phyloP scores from a whole-genome alignment of 352 stramenopile genomes.

The Phytophthora cryptogea region DNA sequence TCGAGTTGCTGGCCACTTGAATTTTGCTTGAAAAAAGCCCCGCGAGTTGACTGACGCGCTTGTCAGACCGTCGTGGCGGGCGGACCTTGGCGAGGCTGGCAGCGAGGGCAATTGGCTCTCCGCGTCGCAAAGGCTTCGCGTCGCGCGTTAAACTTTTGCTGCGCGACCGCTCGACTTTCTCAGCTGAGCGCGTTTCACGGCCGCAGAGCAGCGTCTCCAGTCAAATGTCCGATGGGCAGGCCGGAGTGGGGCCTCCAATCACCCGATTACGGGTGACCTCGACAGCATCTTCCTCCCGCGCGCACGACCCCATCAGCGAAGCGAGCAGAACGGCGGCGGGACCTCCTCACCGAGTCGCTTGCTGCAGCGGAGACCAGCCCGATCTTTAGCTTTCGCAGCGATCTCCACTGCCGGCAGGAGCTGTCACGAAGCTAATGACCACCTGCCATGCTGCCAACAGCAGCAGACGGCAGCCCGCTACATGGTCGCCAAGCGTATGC shows the following conservation, averaged over 20 bases:
- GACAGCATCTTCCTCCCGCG: slow-evolving; percentile 8
- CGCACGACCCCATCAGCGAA: slow-evolving; percentile 3
- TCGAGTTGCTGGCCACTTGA: slow-evolving; percentile 10
- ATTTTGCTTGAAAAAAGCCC: slow-evolving; percentile 23
- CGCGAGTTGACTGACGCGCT: slow-evolving; percentile 7
- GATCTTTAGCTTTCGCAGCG: not conserved
- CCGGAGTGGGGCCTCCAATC: slow-evolving; percentile 28
- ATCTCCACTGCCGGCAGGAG: not conserved
- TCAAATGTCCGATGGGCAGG: no score
- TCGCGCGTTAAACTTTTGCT: slow-evolving; percentile 2
- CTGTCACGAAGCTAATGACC: no score
- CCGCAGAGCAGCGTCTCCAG: not conserved
- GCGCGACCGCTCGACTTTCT: slow-evolving; percentile 19
- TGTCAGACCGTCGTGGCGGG: slow-evolving; percentile 2
- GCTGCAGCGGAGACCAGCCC: slow-evolving; percentile 2
- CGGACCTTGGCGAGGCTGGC: not conserved
- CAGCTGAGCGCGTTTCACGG: slow-evolving; percentile 39
- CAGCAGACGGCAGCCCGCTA: not conserved
- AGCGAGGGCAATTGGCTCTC: not conserved
- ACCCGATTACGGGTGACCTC: slow-evolving; percentile 8
- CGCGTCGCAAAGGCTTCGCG: not conserved
- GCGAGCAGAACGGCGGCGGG: not conserved
- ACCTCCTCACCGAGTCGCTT: not conserved
- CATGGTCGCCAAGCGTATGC: not conserved
- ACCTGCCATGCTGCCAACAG: not conserved